Percentiles rank a stretch among this genome's conserved stretches.
phyloP scores from a whole-genome alignment of 1,284 basidiomycete genomes.

The Cystobasidiaceae sp. region DNA sequence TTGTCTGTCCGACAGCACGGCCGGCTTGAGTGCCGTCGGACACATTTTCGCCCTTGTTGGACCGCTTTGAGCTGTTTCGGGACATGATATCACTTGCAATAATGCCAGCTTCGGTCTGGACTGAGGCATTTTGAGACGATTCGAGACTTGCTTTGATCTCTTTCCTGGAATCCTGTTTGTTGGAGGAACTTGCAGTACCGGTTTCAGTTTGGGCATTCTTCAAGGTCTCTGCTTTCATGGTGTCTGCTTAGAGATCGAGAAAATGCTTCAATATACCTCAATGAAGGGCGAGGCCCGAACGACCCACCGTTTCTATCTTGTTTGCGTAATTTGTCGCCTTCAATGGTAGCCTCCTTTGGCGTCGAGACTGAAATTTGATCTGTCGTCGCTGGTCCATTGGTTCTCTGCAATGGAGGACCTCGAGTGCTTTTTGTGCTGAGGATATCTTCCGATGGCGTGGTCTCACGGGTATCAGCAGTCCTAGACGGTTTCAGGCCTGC shows the following conservation, averaged over 20 bases:
- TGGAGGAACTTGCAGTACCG: neutral
- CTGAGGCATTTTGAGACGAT: neutral
- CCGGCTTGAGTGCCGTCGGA: neutral
- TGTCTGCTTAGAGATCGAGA: neutral
- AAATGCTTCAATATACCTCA: neutral
- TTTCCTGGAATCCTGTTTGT: neutral
- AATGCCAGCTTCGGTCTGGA: neutral
- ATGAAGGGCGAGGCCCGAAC: neutral
- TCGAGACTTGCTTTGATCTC: neutral
- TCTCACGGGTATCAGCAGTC: neutral
- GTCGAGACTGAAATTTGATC: neutral
- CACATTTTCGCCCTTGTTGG: neutral
- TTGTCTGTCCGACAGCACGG: neutral
- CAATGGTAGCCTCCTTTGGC: neutral
- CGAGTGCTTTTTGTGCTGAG: neutral
- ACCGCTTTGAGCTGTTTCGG: neutral
- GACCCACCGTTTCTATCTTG: neutral
- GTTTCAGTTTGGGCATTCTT: conserved; percentile 7
- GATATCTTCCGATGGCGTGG: neutral
- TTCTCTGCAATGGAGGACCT: neutral
- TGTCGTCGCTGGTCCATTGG: neutral
- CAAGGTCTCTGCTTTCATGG: neutral
- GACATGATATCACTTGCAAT: conserved; percentile 2
- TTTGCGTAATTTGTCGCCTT: neutral
- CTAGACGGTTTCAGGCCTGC: neutral